These are phyloP conservation scores for Coprinopsis cinerea DNA, from an alignment of 768 basidiomycete genomes.

Conservation along the genomic window DNA sequence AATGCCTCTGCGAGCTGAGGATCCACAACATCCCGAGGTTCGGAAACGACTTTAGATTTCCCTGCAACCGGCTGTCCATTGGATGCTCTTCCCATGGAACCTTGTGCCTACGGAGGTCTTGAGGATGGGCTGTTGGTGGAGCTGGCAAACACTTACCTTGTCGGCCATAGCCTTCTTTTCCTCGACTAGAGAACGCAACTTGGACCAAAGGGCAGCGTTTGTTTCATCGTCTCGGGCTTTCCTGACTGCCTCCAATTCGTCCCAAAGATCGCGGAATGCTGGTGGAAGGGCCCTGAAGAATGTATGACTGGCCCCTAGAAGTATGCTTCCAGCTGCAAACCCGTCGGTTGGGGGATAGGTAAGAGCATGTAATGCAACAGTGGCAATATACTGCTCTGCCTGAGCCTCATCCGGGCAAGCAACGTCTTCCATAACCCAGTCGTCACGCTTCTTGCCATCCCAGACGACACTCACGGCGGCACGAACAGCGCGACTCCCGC, in stretches of 20 bases:
- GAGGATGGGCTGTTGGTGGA: no score
- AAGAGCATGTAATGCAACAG: conserved; percentile 76
- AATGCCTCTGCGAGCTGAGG: conserved; percentile 29
- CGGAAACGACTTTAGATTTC: not conserved
- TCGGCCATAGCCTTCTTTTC: conserved; percentile 41
- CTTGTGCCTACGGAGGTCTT: not conserved
- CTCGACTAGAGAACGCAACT: conserved; percentile 56
- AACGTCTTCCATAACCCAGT: conserved; percentile 80
- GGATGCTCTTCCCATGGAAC: conserved; percentile 1
- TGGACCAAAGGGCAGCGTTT: conserved; percentile 70
- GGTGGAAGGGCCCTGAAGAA: conserved; percentile 79
- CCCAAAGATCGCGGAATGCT: conserved; percentile 86
- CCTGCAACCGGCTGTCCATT: not conserved
- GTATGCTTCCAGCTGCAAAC: conserved; percentile 49
- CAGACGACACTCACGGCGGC: conserved; percentile 70
- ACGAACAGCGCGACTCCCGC: conserved; percentile 68
- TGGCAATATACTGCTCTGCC: conserved; percentile 88
- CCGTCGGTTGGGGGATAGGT: conserved; percentile 59
- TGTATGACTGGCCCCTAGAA: conserved; percentile 44
- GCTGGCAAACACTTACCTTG: conserved; percentile 30
- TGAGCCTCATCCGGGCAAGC: conserved; percentile 75
- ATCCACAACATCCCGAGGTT: conserved; percentile 2
- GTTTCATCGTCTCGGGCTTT: conserved; percentile 53
- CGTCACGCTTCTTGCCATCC: conserved; percentile 51
- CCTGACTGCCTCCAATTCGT: conserved; percentile 68